phyloP scores from a whole-genome alignment of 2,329 filamentous ascomycete species.

The Akanthomyces dipterigenus region DNA sequence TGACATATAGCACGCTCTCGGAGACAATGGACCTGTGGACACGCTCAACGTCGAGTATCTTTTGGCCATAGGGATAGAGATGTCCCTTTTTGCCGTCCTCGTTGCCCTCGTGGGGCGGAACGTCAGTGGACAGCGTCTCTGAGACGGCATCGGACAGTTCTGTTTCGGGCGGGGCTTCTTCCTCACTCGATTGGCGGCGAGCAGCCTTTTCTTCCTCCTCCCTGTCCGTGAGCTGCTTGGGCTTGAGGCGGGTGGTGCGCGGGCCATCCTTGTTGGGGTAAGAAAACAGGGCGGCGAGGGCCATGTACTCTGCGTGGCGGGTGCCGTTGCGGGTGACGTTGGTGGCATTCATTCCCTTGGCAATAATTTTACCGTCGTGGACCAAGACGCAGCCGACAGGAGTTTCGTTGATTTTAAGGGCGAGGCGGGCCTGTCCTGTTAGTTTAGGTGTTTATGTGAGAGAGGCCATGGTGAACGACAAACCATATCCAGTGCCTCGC shows the following conservation, averaged over 20 bases:
- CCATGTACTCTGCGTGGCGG: conserved; percentile 91
- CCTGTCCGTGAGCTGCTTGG: conserved; percentile 24
- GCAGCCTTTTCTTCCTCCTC: conserved; percentile 14
- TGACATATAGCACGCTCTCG: conserved; percentile 81
- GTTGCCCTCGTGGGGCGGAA: conserved; percentile 36
- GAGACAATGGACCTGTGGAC: conserved; percentile 63
- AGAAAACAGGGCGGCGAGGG: conserved; percentile 55
- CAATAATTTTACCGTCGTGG: conserved; percentile 70
- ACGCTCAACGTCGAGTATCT: conserved; percentile 45
- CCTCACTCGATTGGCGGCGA: conserved; percentile 17
- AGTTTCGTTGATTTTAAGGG: conserved; percentile 81
- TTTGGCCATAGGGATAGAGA: conserved; percentile 56
- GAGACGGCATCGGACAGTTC: conserved; percentile 11
- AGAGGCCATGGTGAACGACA: conserved; percentile 18
- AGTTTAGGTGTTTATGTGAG: conserved; percentile 10
- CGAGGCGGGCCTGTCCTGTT: conserved; percentile 65
- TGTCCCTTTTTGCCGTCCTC: conserved; percentile 49
- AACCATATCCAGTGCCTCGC: conserved; percentile 82
- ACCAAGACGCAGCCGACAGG: conserved; percentile 96
- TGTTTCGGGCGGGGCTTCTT: conserved; percentile 14
- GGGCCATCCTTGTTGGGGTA: conserved; percentile 26
- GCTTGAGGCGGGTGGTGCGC: conserved; percentile 26
- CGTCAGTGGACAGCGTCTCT: conserved; percentile 18
- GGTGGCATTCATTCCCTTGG: conserved; percentile 92
- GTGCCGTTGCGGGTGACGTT: conserved; percentile 88